phyloP scores from a whole-genome alignment of 2,329 filamentous ascomycete species.

The Corynespora cassiicola region DNA sequence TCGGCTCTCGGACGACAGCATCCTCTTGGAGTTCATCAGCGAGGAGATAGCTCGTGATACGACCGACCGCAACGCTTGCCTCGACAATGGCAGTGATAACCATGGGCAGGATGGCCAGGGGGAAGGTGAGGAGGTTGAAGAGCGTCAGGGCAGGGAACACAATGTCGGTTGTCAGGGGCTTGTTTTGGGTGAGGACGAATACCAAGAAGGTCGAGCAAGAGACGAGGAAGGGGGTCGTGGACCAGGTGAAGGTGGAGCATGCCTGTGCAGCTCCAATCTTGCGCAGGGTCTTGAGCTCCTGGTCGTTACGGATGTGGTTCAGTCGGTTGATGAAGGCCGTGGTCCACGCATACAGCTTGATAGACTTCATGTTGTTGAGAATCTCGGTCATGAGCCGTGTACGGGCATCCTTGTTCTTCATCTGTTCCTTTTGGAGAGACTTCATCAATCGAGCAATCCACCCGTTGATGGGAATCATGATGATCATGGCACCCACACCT shows the following conservation, averaged over 20 bases:
- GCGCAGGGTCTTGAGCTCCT: slow-evolving; percentile 91
- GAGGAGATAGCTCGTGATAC: slow-evolving; percentile 82
- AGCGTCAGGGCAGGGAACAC: slow-evolving; percentile 92
- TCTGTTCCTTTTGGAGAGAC: slow-evolving; percentile 90
- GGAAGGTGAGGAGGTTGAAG: slow-evolving; percentile 96
- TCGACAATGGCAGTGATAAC: slow-evolving; percentile 97
- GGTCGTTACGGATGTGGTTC: slow-evolving; percentile 93
- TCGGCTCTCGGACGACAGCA: slow-evolving; percentile 73
- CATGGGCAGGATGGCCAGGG: slow-evolving; percentile 92
- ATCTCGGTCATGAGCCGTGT: slow-evolving; percentile 96
- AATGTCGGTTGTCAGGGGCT: slow-evolving; percentile 88
- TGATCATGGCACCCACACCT: slow-evolving; percentile 90
- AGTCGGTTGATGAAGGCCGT: slow-evolving; percentile 97
- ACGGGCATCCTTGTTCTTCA: slow-evolving; percentile 98
- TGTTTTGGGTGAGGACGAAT: slow-evolving; percentile 83
- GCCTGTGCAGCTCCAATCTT: slow-evolving; percentile 96
- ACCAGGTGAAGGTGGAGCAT: slow-evolving; percentile 97
- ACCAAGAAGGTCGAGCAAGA: slow-evolving; percentile 96
- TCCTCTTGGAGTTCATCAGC: slow-evolving; percentile 91
- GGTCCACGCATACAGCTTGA: slow-evolving; percentile 98
- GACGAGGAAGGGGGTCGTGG: slow-evolving; percentile 94
- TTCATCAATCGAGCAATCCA: slow-evolving; percentile 93
- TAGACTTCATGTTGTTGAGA: slow-evolving; percentile 98
- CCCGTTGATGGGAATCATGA: slow-evolving; percentile 97
- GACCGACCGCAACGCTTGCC: slow-evolving; percentile 87